Evolutionary conservation across 2,329 filamentous ascomycete genomes (phyloP).

Genomic region (Diplodia intermedia): DNA sequence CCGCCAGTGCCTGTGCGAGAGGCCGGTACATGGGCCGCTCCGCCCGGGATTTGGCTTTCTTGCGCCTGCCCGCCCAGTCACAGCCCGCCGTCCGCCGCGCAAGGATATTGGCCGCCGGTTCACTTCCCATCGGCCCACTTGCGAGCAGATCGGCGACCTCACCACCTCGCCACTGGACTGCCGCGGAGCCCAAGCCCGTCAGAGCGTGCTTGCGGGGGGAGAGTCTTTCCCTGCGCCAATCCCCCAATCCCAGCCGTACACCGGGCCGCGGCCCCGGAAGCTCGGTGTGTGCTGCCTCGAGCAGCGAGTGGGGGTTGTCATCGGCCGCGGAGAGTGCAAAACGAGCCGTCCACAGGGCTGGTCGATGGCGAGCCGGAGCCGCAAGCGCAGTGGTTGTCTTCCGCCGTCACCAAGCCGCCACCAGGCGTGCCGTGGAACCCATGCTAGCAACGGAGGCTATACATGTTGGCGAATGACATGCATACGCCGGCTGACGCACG

Average conservation of each 20-base stretch:
- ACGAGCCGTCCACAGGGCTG: not conserved
- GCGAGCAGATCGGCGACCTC: not conserved
- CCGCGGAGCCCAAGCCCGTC: not conserved
- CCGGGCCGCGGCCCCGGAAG: not conserved
- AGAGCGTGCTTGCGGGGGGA: not conserved
- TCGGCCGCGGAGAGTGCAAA: too few relatives aligned
- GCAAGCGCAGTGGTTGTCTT: not conserved
- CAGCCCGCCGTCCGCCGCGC: not conserved
- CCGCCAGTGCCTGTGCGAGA: not conserved
- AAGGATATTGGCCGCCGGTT: not conserved
- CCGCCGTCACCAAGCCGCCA: not conserved
- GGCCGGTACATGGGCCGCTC: not conserved
- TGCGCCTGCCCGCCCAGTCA: not conserved
- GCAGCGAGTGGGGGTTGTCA: not conserved
- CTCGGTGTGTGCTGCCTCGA: not conserved
- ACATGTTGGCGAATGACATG: not conserved
- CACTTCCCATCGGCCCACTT: not conserved
- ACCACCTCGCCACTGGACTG: not conserved
- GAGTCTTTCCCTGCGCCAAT: not conserved
- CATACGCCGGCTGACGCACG: not conserved
- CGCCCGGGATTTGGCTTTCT: not conserved
- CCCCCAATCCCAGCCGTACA: not conserved
- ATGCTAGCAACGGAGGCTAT: too few relatives aligned
- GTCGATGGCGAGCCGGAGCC: not conserved
- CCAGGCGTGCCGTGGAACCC: not conserved